Evolutionary conservation across 176 grass and related monocot genomes (phyloP).

Genomic region (Musa schizocarpa): DNA sequence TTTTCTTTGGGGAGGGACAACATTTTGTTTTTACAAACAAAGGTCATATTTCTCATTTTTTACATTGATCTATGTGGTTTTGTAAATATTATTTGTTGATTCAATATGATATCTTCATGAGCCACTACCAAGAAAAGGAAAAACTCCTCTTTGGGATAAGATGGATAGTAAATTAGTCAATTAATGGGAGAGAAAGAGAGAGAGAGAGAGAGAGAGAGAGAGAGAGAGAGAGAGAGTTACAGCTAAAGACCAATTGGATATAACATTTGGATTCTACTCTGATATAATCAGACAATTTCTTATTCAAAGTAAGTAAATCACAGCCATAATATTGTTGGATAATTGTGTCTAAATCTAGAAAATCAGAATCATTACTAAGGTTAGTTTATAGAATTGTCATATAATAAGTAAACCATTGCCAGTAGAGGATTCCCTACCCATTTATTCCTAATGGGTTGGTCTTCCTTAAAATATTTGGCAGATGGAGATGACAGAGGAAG

Average conservation of each 20-base stretch:
- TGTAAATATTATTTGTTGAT: conserved; percentile 1
- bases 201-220: neutral
- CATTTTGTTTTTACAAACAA: no score
- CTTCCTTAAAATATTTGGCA: no score
- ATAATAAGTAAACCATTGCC: no score
- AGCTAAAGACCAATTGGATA: neutral
- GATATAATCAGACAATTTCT: conserved; percentile 13
- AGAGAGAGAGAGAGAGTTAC: neutral
- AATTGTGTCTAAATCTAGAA: no score
- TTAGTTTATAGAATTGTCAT: no score
- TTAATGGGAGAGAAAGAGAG: neutral
- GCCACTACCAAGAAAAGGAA: neutral
- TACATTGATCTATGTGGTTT: no score
- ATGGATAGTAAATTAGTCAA: neutral
- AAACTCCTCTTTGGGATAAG: neutral
- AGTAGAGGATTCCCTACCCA: no score
- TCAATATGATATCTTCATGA: neutral
- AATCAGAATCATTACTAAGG: no score
- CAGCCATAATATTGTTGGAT: neutral
- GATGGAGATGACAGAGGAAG: no score
- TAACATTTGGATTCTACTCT: conserved; percentile 6
- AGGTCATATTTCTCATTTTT: no score
- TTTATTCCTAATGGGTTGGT: no score
- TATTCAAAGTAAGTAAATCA: neutral
- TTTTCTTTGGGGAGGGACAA: no score